Base-by-base conservation (phyloP, 1,284 basidiomycete genomes). In the Sanghuangporus sanghuang region DNA sequence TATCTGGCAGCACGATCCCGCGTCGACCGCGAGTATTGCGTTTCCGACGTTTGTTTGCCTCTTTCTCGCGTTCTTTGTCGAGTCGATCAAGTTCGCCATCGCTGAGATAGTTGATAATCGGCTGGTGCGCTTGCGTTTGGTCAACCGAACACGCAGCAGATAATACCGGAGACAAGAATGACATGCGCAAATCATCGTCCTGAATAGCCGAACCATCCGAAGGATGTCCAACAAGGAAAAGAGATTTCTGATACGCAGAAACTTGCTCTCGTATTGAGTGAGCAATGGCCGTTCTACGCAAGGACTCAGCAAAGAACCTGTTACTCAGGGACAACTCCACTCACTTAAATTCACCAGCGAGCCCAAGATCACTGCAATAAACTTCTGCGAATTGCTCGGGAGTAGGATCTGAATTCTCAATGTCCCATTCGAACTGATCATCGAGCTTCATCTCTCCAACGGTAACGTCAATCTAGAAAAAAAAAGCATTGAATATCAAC, bases 361-460 rank as follows among this genome's bases (percentile, higher is more conserved):
- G 78, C 1, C 97, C 97, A 16, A 99, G 79, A 70, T 99, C 97
- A 27, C 84, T 85, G 2, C 89, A 81, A 74, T 97, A 98, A 0
- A 89, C 81, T 68, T 92, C 90, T 7, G 96, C 95, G 75, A 99
- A 99, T 59, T 90, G 87, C 75, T 99, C 97, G 0, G 96, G 95
- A 1, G 91, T 90, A 1, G 92, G 88, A 56, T 81, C 79, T 40
- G 83, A 79, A 68, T 90, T 90, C 70, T 90, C 89, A 53, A 98
- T 78, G 75, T 99, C 96, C 97, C 97, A 99, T 74, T 99, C 97
- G 72, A 99, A 97, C 71, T 96, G 93, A 76, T 99, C 97, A 61
- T 95, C 90, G 35, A 99, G 83, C 74, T 97, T 96, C 78, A 96
- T 88, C 18, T 89, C 88, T 38, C 95, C 96, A 61, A 96, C 91